phyloP scores from a whole-genome alignment of 768 basidiomycete species.

The Suillus sp. region DNA sequence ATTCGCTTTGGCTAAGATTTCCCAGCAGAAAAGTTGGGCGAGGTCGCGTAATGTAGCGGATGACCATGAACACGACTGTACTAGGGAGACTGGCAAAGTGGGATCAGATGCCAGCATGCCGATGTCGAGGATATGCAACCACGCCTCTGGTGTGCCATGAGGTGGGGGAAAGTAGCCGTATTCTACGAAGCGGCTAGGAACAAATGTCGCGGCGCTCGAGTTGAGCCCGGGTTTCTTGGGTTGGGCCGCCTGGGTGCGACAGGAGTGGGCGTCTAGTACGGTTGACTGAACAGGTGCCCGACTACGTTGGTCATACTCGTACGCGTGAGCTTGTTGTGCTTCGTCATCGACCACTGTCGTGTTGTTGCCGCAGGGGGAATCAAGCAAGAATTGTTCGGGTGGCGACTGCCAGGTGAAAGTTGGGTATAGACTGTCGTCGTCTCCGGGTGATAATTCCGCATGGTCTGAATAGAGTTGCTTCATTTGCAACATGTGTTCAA shows the following conservation, averaged over 20 bases:
- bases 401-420: neutral
- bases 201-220: constrained; percentile 13
- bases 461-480: neutral
- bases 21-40: constrained; percentile 32
- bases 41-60: constrained; percentile 24
- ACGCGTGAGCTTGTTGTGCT: neutral
- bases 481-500: neutral
- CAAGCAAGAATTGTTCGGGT: neutral
- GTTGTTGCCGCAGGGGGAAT: constrained; percentile 13
- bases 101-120: constrained; percentile 5
- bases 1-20: constrained; percentile 17
- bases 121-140: constrained; percentile 2
- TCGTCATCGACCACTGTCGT: constrained; percentile 15
- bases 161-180: neutral
- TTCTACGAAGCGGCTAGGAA: constrained; percentile 3
- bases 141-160: neutral
- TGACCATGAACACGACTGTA: constrained; percentile 1
- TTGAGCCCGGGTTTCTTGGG: constrained; percentile 9
- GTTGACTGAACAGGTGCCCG: neutral
- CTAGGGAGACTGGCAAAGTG: neutral
- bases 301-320: neutral
- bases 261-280: neutral
- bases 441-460: neutral
- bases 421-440: neutral
- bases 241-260: neutral